A percentile compares a stretch with the other conserved stretches of the same genome.
phyloP scores from a whole-genome alignment of 805 yeast species.

The Saturnispora halmiae region DNA sequence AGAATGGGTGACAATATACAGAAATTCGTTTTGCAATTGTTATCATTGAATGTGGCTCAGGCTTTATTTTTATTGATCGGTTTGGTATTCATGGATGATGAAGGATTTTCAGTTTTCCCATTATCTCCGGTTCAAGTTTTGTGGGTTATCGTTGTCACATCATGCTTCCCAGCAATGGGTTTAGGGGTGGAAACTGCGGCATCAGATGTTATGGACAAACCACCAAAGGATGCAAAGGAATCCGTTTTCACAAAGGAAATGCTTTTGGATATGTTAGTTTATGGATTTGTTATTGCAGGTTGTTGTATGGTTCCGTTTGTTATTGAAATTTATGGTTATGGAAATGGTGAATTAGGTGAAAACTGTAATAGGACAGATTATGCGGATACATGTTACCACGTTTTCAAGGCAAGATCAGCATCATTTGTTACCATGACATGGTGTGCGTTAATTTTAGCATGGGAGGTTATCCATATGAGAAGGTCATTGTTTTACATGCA shows the following conservation, averaged over 20 bases:
- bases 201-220: slow-evolving; percentile 52
- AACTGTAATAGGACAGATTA: slow-evolving; percentile 45
- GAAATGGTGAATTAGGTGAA: slow-evolving; percentile 54
- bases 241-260: slow-evolving; percentile 60
- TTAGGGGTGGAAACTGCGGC: slow-evolving; percentile 60
- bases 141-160: slow-evolving; percentile 72
- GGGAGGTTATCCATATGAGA: slow-evolving; percentile 73
- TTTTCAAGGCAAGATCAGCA: slow-evolving; percentile 67
- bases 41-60: slow-evolving; percentile 67
- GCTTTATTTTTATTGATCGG: slow-evolving; percentile 64
- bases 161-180: slow-evolving; percentile 82
- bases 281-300: slow-evolving; percentile 67
- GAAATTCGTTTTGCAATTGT: slow-evolving; percentile 64
- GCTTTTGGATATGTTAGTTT: slow-evolving; percentile 57
- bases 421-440: slow-evolving; percentile 79
- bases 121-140: slow-evolving; percentile 71
- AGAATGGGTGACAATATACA: slow-evolving; percentile 73
- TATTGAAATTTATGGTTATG: slow-evolving; percentile 56
- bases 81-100: slow-evolving; percentile 54
- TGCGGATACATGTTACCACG: slow-evolving; percentile 44
- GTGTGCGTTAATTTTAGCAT: slow-evolving; percentile 73
- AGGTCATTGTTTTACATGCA: slow-evolving; percentile 65
- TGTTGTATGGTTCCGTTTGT: slow-evolving; percentile 61
- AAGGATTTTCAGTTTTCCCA: slow-evolving; percentile 70
- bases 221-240: slow-evolving; percentile 49